A percentile compares a stretch with the other conserved stretches of the same genome.
Evolutionary conservation across 1,284 basidiomycete genomes (phyloP).

Genomic region (Sutorius eximius): DNA sequence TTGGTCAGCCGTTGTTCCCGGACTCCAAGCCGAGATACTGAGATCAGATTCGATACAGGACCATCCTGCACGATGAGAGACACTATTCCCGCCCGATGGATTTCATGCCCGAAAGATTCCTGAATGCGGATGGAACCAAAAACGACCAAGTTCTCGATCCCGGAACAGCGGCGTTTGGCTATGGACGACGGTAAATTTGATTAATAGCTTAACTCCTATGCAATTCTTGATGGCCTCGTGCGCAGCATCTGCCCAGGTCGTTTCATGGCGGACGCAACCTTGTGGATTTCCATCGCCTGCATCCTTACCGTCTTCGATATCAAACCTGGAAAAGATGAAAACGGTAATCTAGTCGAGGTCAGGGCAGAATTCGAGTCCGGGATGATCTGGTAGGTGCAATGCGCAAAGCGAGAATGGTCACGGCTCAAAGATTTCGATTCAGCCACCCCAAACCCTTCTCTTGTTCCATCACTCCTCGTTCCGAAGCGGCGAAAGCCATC

Average conservation of each 20-base stretch:
- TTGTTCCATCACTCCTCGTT: slow-evolving; percentile 36
- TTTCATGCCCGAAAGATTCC: slow-evolving; percentile 49
- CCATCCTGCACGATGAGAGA: slow-evolving; percentile 47
- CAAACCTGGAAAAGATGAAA: slow-evolving; percentile 36
- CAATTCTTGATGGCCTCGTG: not conserved
- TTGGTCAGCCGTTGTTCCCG: slow-evolving; percentile 34
- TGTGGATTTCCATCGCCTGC: slow-evolving; percentile 53
- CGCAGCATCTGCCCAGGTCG: slow-evolving; percentile 51
- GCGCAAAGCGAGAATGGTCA: not conserved
- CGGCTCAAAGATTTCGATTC: slow-evolving; percentile 1
- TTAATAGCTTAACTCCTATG: not conserved
- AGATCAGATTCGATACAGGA: slow-evolving; percentile 33
- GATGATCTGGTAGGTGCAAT: slow-evolving; percentile 42
- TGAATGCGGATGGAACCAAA: slow-evolving; percentile 33
- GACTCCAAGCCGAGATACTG: not conserved
- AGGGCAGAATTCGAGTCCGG: slow-evolving; percentile 44
- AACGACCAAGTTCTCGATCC: slow-evolving; percentile 41
- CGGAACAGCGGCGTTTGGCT: slow-evolving; percentile 47
- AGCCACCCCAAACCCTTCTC: slow-evolving; percentile 34
- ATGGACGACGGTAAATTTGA: slow-evolving; percentile 41
- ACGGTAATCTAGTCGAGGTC: slow-evolving; percentile 34
- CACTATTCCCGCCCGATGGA: slow-evolving; percentile 40
- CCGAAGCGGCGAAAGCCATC: slow-evolving; percentile 26
- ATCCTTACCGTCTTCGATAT: slow-evolving; percentile 49
- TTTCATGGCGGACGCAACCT: slow-evolving; percentile 46